Conservation (phyloP, 2,329 filamentous ascomycete species). For the Verticillium dahliae region DNA sequence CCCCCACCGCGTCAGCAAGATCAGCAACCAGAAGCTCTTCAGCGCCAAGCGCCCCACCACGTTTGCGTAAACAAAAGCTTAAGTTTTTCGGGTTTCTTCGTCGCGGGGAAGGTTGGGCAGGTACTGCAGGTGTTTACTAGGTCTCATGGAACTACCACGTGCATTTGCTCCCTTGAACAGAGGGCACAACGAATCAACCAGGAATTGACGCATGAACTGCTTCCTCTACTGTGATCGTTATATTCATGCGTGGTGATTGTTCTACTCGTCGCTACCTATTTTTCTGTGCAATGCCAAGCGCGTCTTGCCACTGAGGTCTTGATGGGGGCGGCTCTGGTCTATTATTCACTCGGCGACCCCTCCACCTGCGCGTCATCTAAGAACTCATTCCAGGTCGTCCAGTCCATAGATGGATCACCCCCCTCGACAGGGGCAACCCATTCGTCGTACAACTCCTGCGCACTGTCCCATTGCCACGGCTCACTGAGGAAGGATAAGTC, state of each 20-base stretch:
- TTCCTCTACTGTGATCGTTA: not conserved
- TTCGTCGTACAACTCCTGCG: slow-evolving; percentile 16
- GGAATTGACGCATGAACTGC: slow-evolving; percentile 14
- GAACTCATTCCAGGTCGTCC: slow-evolving; percentile 38
- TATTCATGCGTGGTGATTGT: not conserved
- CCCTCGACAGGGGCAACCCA: slow-evolving; percentile 11
- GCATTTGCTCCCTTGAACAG: slow-evolving; percentile 46
- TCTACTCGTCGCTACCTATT: not conserved
- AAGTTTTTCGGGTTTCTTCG: slow-evolving; percentile 34
- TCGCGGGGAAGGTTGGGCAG: slow-evolving; percentile 38
- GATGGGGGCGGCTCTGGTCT: not conserved
- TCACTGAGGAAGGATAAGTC: not conserved
- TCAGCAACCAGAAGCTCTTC: slow-evolving; percentile 84
- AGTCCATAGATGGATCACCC: slow-evolving; percentile 18
- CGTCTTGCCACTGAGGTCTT: not conserved
- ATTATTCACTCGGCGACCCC: slow-evolving; percentile 16
- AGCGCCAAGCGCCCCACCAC: slow-evolving; percentile 88
- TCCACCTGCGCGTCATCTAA: slow-evolving; percentile 31
- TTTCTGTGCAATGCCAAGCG: not conserved
- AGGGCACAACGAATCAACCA: slow-evolving; percentile 39
- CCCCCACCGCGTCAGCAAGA: slow-evolving; percentile 88
- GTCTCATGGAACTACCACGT: slow-evolving; percentile 54
- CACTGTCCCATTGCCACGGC: slow-evolving; percentile 12
- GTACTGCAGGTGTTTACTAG: slow-evolving; percentile 55
- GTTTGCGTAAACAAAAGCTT: slow-evolving; percentile 73